phyloP scores from a whole-genome alignment of 495 filamentous ascomycete genomes.

The Darksidea phi region DNA sequence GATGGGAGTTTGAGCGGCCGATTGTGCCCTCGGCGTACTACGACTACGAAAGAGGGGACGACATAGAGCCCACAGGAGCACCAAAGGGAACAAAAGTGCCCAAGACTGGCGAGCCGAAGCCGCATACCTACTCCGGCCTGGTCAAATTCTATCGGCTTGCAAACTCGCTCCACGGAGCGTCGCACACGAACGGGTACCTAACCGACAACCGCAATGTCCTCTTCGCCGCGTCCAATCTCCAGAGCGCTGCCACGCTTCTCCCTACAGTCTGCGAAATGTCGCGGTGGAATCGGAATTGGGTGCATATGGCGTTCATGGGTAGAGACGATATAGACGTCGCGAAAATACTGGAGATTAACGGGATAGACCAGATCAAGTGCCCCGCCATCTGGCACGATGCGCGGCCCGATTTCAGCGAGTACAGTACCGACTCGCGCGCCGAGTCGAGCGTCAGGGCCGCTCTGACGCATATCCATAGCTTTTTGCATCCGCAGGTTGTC shows the following conservation, averaged over 20 bases:
- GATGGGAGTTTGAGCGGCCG: neutral
- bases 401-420: slow-evolving; percentile 51
- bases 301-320: slow-evolving; percentile 60
- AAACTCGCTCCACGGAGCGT: slow-evolving; percentile 49
- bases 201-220: slow-evolving; percentile 55
- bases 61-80: slow-evolving; percentile 36
- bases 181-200: slow-evolving; percentile 38
- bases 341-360: slow-evolving; percentile 56
- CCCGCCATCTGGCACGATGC: slow-evolving; percentile 60
- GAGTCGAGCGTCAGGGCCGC: slow-evolving; percentile 40
- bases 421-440: slow-evolving; percentile 54
- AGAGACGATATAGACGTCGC: slow-evolving; percentile 54
- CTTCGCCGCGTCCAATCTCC: slow-evolving; percentile 57
- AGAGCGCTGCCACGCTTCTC: slow-evolving; percentile 56
- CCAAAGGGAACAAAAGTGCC: slow-evolving; percentile 24
- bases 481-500: slow-evolving; percentile 59
- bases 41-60: neutral
- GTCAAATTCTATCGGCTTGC: slow-evolving; percentile 58
- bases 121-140: slow-evolving; percentile 55
- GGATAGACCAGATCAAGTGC: slow-evolving; percentile 53
- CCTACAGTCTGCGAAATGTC: slow-evolving; percentile 64
- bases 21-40: neutral
- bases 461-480: slow-evolving; percentile 49
- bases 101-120: slow-evolving; percentile 33
- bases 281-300: slow-evolving; percentile 53